These are phyloP conservation scores for Camelina hispida DNA, from an alignment of 345 rosid genomes.

Conservation along the genomic window DNA sequence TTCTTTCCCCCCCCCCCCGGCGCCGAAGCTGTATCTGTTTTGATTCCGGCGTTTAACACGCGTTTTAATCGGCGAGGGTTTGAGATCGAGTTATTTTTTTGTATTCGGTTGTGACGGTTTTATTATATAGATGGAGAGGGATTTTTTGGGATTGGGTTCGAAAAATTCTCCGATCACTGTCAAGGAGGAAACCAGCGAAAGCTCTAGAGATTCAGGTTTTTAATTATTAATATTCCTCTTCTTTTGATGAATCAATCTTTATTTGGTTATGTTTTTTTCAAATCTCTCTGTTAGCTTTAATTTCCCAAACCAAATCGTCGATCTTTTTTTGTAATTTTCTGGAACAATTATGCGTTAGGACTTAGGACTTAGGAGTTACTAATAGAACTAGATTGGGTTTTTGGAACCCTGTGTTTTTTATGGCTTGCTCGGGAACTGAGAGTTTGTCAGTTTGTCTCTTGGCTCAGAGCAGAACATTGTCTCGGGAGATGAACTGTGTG, in stretches of 20 bases:
- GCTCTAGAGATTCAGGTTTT: constrained; percentile 54
- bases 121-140: constrained; percentile 54
- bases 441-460: constrained; percentile 24
- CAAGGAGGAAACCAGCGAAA: constrained; percentile 53
- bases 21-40: constrained; percentile 18
- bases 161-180: constrained; percentile 48
- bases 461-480: constrained; percentile 19
- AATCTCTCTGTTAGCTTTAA: background rate
- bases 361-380: background rate
- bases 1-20: background rate
- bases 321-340: background rate
- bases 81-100: background rate
- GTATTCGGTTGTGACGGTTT: background rate
- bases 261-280: background rate
- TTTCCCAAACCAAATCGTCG: background rate
- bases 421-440: constrained; percentile 23
- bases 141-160: constrained; percentile 59
- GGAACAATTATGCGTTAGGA: constrained; percentile 4
- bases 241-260: background rate
- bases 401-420: background rate
- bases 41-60: constrained; percentile 14
- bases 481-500: background rate
- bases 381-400: background rate
- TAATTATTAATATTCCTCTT: constrained; percentile 4
- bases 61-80: background rate